Percentiles rank a stretch among this genome's conserved stretches.
These are phyloP conservation scores for Russula emetica DNA, from an alignment of 768 basidiomycete genomes.

Conservation along the genomic window DNA sequence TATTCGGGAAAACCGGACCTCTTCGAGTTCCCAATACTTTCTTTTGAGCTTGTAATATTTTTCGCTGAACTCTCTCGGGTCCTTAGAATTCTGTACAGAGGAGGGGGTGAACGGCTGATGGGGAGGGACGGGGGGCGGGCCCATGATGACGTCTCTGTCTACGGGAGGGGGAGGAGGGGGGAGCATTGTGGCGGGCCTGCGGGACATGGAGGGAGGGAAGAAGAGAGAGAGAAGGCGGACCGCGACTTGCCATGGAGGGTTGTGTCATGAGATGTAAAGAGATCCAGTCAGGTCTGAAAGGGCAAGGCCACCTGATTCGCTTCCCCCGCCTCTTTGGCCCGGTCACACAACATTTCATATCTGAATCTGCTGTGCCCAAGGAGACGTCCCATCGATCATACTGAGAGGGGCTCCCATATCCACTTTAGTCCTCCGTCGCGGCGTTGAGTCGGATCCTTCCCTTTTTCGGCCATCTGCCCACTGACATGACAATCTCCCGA, in stretches of 20 bases:
- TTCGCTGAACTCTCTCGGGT: conserved; percentile 48
- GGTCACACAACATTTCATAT: conserved; percentile 13
- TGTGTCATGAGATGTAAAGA: conserved; percentile 25
- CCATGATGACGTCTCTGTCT: conserved; percentile 52
- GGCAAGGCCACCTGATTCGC: conserved; percentile 15
- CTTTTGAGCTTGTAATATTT: conserved; percentile 65
- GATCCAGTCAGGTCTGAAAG: conserved; percentile 7
- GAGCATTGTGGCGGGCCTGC: conserved; percentile 25
- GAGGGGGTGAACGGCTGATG: conserved; percentile 34
- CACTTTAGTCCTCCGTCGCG: conserved; percentile 28
- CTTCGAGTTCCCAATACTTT: conserved; percentile 62
- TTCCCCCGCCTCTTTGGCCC: not conserved
- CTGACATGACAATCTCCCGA: conserved; percentile 26
- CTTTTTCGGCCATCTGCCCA: conserved; percentile 27
- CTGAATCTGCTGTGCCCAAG: conserved; percentile 14
- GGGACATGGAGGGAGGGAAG: conserved; percentile 22
- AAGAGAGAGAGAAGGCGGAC: conserved; percentile 25
- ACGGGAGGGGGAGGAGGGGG: conserved; percentile 32
- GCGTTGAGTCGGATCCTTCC: conserved; percentile 33
- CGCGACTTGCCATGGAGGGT: conserved; percentile 29
- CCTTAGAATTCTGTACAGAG: conserved; percentile 34
- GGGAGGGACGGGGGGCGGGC: conserved; percentile 42
- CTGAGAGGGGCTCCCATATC: conserved; percentile 21
- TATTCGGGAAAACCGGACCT: conserved; percentile 41
- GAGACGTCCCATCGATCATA: conserved; percentile 8